Evolutionary conservation across 2,329 filamentous ascomycete genomes (phyloP).

Genomic region (Lasiodiplodia gonubiensis): DNA sequence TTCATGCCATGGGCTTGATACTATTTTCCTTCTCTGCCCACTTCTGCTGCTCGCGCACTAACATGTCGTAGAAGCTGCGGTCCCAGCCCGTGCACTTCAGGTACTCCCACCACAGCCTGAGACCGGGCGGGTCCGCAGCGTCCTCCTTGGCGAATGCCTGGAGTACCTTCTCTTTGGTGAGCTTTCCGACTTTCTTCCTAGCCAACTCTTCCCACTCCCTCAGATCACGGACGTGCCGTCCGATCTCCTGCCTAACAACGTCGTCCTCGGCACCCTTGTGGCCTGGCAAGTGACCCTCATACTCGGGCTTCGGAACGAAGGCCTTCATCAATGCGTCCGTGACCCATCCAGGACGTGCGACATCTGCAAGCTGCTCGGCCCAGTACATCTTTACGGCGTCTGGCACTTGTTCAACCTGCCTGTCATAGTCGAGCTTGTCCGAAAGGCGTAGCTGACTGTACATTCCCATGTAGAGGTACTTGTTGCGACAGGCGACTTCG

Average conservation of each 20-base stretch:
- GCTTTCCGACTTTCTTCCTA: conserved; percentile 40
- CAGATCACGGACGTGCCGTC: conserved; percentile 43
- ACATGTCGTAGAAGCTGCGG: conserved; percentile 48
- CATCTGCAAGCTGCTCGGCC: conserved; percentile 46
- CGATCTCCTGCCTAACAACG: conserved; percentile 39
- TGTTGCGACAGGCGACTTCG: conserved; percentile 11
- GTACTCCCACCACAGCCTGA: conserved; percentile 57
- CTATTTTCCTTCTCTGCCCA: background rate
- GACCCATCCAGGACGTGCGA: conserved; percentile 49
- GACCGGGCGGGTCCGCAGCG: conserved; percentile 46
- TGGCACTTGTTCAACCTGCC: conserved; percentile 46
- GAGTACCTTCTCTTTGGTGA: conserved; percentile 48
- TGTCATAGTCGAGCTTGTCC: conserved; percentile 53
- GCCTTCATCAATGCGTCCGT: conserved; percentile 48
- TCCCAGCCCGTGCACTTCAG: conserved; percentile 52
- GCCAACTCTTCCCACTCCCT: conserved; percentile 50
- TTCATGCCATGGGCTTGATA: background rate
- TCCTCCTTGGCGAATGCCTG: conserved; percentile 49
- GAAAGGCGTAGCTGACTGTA: conserved; percentile 53
- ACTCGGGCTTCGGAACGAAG: conserved; percentile 51
- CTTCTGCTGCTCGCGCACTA: conserved; percentile 36
- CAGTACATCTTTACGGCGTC: conserved; percentile 46
- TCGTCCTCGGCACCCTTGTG: conserved; percentile 32
- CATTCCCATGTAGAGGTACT: conserved; percentile 53
- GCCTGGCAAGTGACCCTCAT: conserved; percentile 44